phyloP scores from a whole-genome alignment of 306 rosid genomes.

The Carpinus fangiana region DNA sequence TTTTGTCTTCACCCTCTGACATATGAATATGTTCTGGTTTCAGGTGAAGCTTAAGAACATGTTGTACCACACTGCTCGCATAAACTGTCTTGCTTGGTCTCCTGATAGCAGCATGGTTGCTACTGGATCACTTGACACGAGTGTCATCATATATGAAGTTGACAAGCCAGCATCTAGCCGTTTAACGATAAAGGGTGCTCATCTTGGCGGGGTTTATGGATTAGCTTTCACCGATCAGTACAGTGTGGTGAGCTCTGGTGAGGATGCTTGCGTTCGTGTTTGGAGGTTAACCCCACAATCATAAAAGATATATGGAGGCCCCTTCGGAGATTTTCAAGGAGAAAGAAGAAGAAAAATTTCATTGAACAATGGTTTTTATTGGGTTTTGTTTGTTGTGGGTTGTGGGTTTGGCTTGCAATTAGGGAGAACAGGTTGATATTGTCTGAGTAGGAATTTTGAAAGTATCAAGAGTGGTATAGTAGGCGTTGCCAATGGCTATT shows the following conservation, averaged over 20 bases:
- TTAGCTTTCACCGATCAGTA: conserved; percentile 77
- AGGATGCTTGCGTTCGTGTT: conserved; percentile 95
- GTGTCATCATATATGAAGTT: conserved; percentile 74
- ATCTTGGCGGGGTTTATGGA: conserved; percentile 94
- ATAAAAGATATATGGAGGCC: conserved; percentile 23
- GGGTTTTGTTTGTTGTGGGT: neutral
- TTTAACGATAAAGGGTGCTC: conserved; percentile 81
- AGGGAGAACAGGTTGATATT: neutral
- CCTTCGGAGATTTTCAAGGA: conserved; percentile 22
- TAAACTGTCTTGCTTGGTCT: conserved; percentile 97
- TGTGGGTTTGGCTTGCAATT: conserved; percentile 16
- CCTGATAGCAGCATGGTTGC: conserved; percentile 81
- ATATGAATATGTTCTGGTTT: conserved; percentile 15
- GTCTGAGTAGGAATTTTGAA: neutral
- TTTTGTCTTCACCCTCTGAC: conserved; percentile 17
- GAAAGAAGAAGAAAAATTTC: neutral
- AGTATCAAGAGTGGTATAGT: neutral
- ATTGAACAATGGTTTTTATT: neutral
- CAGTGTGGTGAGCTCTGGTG: conserved; percentile 88
- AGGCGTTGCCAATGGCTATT: neutral
- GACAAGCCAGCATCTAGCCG: conserved; percentile 87
- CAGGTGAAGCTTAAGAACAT: conserved; percentile 94
- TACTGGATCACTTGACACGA: conserved; percentile 88
- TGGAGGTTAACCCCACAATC: conserved; percentile 76
- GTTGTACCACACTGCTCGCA: conserved; percentile 90